Evolutionary conservation across 345 rosid genomes (phyloP).

Genomic region (Hibiscus syriacus): DNA sequence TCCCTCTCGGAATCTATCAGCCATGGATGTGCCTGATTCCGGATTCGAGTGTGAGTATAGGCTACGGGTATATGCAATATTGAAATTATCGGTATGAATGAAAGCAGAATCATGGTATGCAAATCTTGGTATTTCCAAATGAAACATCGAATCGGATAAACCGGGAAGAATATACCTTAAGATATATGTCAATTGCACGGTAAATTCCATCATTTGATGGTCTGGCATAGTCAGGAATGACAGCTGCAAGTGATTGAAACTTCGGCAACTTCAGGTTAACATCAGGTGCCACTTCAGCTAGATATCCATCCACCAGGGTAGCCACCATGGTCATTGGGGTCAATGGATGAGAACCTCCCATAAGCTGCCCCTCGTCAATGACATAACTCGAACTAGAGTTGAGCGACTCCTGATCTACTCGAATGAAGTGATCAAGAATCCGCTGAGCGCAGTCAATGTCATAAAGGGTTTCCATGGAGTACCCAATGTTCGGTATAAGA

Average conservation of each 20-base stretch:
- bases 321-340: constrained; percentile 61
- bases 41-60: neutral
- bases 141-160: neutral
- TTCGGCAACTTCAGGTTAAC: constrained; percentile 64
- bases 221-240: constrained; percentile 71
- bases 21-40: constrained; percentile 84
- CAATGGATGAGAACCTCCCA: constrained; percentile 43
- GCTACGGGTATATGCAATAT: too few species aligned
- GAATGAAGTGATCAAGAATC: constrained; percentile 75
- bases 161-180: constrained; percentile 47
- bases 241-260: constrained; percentile 63
- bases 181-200: constrained; percentile 79
- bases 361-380: constrained; percentile 43
- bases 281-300: constrained; percentile 94
- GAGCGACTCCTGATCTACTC: constrained; percentile 23
- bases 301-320: constrained; percentile 65
- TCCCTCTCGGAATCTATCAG: constrained; percentile 71
- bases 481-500: constrained; percentile 67
- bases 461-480: constrained; percentile 68
- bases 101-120: too few species aligned
- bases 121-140: too few species aligned
- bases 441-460: constrained; percentile 76
- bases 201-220: constrained; percentile 77
- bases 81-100: too few species aligned
- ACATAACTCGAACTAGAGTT: constrained; percentile 25